Evolutionary conservation across 2,329 filamentous ascomycete genomes (phyloP).

Genomic region (Epicoccum nigrum): DNA sequence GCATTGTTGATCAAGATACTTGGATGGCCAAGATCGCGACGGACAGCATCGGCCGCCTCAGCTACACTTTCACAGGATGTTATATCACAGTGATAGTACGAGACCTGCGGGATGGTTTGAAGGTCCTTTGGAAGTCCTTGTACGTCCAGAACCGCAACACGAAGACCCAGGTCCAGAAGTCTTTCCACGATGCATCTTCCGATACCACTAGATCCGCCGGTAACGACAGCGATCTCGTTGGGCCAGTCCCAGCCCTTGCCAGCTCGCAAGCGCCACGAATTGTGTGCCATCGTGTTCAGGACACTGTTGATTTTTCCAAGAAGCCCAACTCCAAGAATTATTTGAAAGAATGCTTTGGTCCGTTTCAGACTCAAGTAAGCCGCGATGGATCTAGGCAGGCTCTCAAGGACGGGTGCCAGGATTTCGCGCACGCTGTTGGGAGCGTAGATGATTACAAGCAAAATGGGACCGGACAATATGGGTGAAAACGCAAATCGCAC

Average conservation of each 20-base stretch:
- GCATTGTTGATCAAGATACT: conserved; percentile 30
- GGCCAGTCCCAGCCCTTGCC: not conserved
- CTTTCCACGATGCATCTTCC: conserved; percentile 3
- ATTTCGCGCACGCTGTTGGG: not conserved
- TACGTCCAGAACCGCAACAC: not conserved
- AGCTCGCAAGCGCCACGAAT: not conserved
- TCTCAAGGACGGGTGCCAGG: not conserved
- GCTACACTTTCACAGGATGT: conserved; percentile 7
- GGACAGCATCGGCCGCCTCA: conserved; percentile 13
- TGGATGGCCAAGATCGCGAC: conserved; percentile 14
- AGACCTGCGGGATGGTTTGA: not conserved
- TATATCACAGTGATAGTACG: conserved; percentile 5
- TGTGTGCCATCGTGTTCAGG: not conserved
- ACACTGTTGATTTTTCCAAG: not conserved
- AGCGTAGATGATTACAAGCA: not conserved
- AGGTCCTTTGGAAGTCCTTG: not conserved
- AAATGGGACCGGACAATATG: not conserved
- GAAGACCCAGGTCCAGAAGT: not conserved
- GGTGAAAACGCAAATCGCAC: not conserved
- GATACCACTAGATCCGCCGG: conserved; percentile 21
- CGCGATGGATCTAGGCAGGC: not conserved
- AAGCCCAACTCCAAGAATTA: not conserved
- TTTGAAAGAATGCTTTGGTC: not conserved
- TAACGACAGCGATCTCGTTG: conserved; percentile 16
- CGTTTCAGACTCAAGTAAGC: not conserved